phyloP scores from a whole-genome alignment of 805 yeast species.

The Metschnikowia reukaufii region DNA sequence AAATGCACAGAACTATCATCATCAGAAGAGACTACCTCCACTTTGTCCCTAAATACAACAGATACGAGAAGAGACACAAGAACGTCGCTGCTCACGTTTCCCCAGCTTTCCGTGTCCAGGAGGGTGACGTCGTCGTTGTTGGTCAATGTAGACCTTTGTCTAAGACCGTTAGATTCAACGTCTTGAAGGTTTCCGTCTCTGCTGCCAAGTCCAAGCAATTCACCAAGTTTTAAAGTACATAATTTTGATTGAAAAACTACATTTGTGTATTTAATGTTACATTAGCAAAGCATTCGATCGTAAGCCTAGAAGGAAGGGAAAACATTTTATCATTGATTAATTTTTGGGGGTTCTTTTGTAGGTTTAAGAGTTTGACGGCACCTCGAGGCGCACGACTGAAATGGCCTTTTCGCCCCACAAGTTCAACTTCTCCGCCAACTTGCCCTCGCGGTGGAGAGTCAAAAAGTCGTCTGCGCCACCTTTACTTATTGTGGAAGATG shows the following conservation, averaged over 20 bases:
- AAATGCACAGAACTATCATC: conserved; percentile 99
- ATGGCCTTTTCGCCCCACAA: conserved; percentile 64
- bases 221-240: conserved; percentile 78
- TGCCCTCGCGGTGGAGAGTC: conserved; percentile 56
- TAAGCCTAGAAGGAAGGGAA: background rate
- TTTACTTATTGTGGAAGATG: conserved; percentile 43
- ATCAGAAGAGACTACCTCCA: conserved; percentile 99
- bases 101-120: conserved; percentile 99
- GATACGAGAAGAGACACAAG: conserved; percentile 99
- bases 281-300: conserved; percentile 15
- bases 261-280: conserved; percentile 22
- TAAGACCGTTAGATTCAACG: conserved; percentile 99
- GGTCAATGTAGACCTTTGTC: conserved; percentile 99
- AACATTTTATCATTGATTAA: background rate
- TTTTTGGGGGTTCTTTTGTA: background rate
- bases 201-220: conserved; percentile 91
- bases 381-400: conserved; percentile 48
- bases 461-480: conserved; percentile 90
- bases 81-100: conserved; percentile 99
- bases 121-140: conserved; percentile 98
- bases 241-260: conserved; percentile 3
- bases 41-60: conserved; percentile 99
- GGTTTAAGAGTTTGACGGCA: conserved; percentile 52
- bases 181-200: conserved; percentile 88
- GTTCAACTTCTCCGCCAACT: conserved; percentile 50